Percentiles rank a stretch among this genome's conserved stretches.
phyloP scores from a whole-genome alignment of 371 early-diverging fungal species.

The Choanephora cucurbitarum region DNA sequence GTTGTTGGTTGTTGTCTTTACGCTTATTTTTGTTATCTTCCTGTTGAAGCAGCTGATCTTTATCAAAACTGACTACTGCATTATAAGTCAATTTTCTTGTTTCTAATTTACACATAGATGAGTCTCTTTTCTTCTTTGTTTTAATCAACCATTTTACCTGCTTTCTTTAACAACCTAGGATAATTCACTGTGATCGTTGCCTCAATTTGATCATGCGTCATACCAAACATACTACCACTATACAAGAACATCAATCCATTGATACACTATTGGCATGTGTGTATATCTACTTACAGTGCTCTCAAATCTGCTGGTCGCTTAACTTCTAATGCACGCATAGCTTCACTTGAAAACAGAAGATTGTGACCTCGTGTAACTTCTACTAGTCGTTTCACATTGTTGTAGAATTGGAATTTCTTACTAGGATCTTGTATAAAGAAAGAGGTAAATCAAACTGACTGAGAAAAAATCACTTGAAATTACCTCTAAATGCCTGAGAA shows the following conservation, averaged over 20 bases:
- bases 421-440: slow-evolving; percentile 53
- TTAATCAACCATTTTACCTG: slow-evolving; percentile 27
- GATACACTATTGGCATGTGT: background rate
- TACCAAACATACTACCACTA: slow-evolving; percentile 44
- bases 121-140: background rate
- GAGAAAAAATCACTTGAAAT: slow-evolving; percentile 5
- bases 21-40: slow-evolving; percentile 6
- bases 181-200: slow-evolving; percentile 36
- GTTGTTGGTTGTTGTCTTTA: slow-evolving; percentile 16
- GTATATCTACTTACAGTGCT: slow-evolving; percentile 65
- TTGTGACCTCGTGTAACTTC: slow-evolving; percentile 85
- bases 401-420: slow-evolving; percentile 66
- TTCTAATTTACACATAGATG: slow-evolving; percentile 39
- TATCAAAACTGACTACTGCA: slow-evolving; percentile 53
- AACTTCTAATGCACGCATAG: slow-evolving; percentile 75
- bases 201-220: slow-evolving; percentile 41
- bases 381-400: slow-evolving; percentile 76
- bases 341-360: slow-evolving; percentile 85
- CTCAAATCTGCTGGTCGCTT: slow-evolving; percentile 84
- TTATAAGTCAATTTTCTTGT: slow-evolving; percentile 59
- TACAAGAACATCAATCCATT: too few species aligned
- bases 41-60: slow-evolving; percentile 18
- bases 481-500: slow-evolving; percentile 71
- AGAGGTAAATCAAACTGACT: background rate
- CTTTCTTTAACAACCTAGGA: slow-evolving; percentile 36